phyloP scores from a whole-genome alignment of 495 filamentous ascomycete genomes.

The Aspergillus ostianus region DNA sequence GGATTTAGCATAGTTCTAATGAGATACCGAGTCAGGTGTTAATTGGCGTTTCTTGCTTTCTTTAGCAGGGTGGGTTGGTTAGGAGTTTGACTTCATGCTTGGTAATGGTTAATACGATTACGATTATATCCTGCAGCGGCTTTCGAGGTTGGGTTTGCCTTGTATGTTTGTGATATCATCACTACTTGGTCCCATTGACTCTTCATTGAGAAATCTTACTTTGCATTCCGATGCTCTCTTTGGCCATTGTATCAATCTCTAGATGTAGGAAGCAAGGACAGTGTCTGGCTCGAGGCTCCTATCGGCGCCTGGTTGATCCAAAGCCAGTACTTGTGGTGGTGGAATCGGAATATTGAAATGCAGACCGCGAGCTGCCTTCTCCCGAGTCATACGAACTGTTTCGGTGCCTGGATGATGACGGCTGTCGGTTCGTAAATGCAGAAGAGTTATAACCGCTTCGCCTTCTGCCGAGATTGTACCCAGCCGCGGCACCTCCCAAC shows the following conservation, averaged over 20 bases:
- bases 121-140: background rate
- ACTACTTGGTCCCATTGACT: background rate
- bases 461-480: constrained; percentile 63
- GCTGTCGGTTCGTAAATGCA: background rate
- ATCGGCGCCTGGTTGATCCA: constrained; percentile 81
- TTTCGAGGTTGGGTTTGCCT: background rate
- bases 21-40: constrained; percentile 6
- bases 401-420: constrained; percentile 23
- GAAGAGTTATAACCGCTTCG: constrained; percentile 23
- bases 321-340: constrained; percentile 83
- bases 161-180: background rate
- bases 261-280: background rate
- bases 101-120: background rate
- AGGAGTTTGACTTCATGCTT: constrained; percentile 1
- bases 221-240: background rate
- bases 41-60: constrained; percentile 8
- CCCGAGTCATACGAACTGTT: constrained; percentile 36
- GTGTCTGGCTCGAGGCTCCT: constrained; percentile 9
- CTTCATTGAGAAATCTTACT: background rate
- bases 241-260: background rate
- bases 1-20: constrained; percentile 3
- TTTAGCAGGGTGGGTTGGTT: constrained; percentile 1
- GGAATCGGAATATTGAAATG: constrained; percentile 50
- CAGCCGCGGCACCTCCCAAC: constrained; percentile 66
- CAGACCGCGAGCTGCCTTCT: constrained; percentile 52